Evolutionary conservation across 1,139 yeast species (phyloP).

Genomic region (Diutina mesorugosa): DNA sequence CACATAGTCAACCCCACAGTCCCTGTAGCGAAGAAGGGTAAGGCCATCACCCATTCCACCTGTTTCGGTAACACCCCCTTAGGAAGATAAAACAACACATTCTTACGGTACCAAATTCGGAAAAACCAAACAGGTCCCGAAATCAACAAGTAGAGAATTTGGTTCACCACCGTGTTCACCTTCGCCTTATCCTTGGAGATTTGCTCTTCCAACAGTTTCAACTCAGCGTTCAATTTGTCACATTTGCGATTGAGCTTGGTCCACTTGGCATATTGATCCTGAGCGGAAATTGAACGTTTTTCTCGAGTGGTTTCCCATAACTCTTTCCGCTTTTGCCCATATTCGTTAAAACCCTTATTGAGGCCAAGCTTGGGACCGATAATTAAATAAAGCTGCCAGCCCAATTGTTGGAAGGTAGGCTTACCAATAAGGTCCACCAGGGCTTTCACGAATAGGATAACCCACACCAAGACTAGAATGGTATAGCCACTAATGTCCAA

Average conservation of each 20-base stretch:
- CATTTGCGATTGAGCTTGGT: slow-evolving; percentile 73
- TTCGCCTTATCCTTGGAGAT: slow-evolving; percentile 23
- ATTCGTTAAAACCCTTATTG: slow-evolving; percentile 15
- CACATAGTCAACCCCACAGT: slow-evolving; percentile 39
- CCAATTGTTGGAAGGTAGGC: slow-evolving; percentile 16
- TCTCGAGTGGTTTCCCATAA: slow-evolving; percentile 36
- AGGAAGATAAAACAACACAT: slow-evolving; percentile 51
- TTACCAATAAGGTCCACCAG: slow-evolving; percentile 22
- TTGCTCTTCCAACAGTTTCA: slow-evolving; percentile 27
- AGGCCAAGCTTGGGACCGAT: slow-evolving; percentile 20
- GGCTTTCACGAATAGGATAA: slow-evolving; percentile 20
- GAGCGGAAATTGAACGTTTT: slow-evolving; percentile 62
- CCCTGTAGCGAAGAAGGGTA: slow-evolving; percentile 49
- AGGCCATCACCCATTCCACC: slow-evolving; percentile 43
- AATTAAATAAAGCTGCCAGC: slow-evolving; percentile 28
- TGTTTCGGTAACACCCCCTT: slow-evolving; percentile 41
- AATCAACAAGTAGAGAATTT: slow-evolving; percentile 16
- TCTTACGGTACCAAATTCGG: slow-evolving; percentile 44
- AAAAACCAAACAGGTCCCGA: slow-evolving; percentile 36
- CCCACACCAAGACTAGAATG: slow-evolving; percentile 12
- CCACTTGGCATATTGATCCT: slow-evolving; percentile 93
- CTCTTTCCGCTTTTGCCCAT: slow-evolving; percentile 29
- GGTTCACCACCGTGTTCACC: slow-evolving; percentile 20
- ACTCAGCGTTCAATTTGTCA: slow-evolving; percentile 44
- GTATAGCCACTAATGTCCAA: slow-evolving; percentile 4